Base-by-base conservation (phyloP, 371 early-diverging fungal species). In the Vairimorpha ceranae region DNA sequence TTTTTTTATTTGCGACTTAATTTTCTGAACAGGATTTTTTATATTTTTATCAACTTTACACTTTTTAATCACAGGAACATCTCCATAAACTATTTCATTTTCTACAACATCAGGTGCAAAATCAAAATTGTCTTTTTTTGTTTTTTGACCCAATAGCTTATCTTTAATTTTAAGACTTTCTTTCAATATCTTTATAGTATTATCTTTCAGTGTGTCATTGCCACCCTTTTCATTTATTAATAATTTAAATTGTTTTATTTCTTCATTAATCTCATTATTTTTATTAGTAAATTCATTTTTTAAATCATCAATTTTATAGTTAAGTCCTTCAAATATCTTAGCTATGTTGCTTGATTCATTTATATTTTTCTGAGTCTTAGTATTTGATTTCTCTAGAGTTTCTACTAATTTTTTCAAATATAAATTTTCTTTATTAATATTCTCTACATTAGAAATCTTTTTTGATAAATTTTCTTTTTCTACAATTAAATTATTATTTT, bases 121-220 rank as follows among this genome's bases (percentile, higher is more conserved):
- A 3, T 27, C 33, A 3, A 2, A 3, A 27, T 30, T 43, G 6
- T 43, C n/a, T 10, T 48, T 21, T 48, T 64, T 45, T 8, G 15
- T 45, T 30, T 46, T 32, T 48, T 45, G 19, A 21, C 29, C 32
- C 35, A 54, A 7, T 27, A 54, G 27, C 27, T 68, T 76, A 17
- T 81, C 78, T 56, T 78, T 77, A 15, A 72, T 35, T 19, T 75
- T 77, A 15, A 74, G 54, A 30, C 69, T 41, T 36, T 75, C 72
- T 21, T 71, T 61, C 27, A 78, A 38, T 14, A 52, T 23, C 29
- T 60, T 69, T 21, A 70, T 43, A 21, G 66, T 70, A 38, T 65
- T 65, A 27, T 73, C 65, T 41, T 71, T 23, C 52, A 70, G 27
- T 21, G 35, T n/a, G 32, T 64, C 70, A 45, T 60, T 67, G 60